phyloP scores from a whole-genome alignment of 768 basidiomycete species.

The Pulveroboletus ravenelii region DNA sequence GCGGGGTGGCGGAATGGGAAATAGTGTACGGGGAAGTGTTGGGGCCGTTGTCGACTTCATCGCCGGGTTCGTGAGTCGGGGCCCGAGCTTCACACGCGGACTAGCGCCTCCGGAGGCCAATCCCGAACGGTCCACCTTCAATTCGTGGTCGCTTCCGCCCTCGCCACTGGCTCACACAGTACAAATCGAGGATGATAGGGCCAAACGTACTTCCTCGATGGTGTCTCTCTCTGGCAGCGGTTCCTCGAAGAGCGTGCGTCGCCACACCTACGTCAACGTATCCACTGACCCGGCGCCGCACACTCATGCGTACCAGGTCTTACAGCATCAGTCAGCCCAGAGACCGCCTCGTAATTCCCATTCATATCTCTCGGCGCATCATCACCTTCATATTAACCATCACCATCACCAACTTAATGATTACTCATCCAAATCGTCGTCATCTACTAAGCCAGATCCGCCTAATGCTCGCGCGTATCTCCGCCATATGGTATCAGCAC shows the following conservation, averaged over 20 bases:
- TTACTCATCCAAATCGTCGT: constrained; percentile 22
- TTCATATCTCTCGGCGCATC: constrained; percentile 14
- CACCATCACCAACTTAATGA: constrained; percentile 20
- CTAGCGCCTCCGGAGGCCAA: constrained; percentile 8
- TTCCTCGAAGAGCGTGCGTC: constrained; percentile 23
- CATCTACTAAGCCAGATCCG: constrained; percentile 19
- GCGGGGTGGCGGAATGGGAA: constrained; percentile 27
- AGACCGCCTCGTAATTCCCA: constrained; percentile 21
- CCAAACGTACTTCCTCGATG: constrained; percentile 11
- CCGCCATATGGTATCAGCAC: constrained; percentile 68
- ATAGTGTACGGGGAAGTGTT: constrained; percentile 41
- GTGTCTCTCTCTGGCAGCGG: constrained; percentile 13
- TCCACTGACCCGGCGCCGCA: constrained; percentile 9
- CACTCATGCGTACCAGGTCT: constrained; percentile 7
- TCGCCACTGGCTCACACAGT: constrained; percentile 21
- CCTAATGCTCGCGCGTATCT: constrained; percentile 64
- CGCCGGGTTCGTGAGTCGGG: constrained; percentile 48
- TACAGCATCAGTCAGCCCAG: constrained; percentile 24
- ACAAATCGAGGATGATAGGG: constrained; percentile 8
- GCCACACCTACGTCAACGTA: constrained; percentile 8
- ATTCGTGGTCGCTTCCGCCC: constrained; percentile 21
- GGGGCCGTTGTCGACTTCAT: constrained; percentile 63
- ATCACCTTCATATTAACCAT: constrained; percentile 19
- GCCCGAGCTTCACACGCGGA: constrained; percentile 19
- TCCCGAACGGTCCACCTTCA: not conserved